Base-by-base conservation (phyloP, 2,329 filamentous ascomycete species). In the Mariannaea sp. region DNA sequence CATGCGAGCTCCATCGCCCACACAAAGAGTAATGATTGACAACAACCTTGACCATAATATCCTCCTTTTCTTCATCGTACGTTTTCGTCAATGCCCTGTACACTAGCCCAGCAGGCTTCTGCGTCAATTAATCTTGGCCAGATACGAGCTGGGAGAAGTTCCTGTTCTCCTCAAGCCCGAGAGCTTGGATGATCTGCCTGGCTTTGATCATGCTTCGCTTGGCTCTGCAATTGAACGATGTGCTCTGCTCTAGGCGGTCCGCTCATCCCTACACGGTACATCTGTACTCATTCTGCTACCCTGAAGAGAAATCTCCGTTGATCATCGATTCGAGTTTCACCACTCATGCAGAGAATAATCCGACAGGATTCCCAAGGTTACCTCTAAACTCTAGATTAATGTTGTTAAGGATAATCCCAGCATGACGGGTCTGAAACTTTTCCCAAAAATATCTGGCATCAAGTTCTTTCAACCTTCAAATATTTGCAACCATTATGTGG, bases 331-430 rank as follows among this genome's bases (percentile, higher is more conserved):
- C 39, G 32, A 20, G 50, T 29, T 43, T 49, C 49, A 9, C 17
- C 47, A 47, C 49, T 55, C 49, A 54, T 55, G 56, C 54, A 55
- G 39, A 49, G 39, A 59, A 59, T 52, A 42, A 29, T 17, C 50
- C 47, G 56, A 51, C 49, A 48, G 3, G 24, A 32, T 32, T 45
- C 17, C 22, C 49, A 48, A 4, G 24, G 32, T 32, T 45, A 19
- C 22, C 19, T 40, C 27, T 20, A 13, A 22, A 35, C 24, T 29
- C 27, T 22, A 27, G 42, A 36, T 36, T 20, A 46, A 13, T 17
- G 20, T 12, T 26, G 19, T 13, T 7, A 33, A 27, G 20, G n/a
- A 3, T 22, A 16, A 19, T 13, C 19, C 30, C 16, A 24, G 45
- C n/a, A 26, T 20, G 32, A 27, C 33, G 16, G 29, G 30, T 6